Evolutionary conservation across 169 alveolate species (phyloP).

Genomic region (Cryptosporidium bovis): DNA sequence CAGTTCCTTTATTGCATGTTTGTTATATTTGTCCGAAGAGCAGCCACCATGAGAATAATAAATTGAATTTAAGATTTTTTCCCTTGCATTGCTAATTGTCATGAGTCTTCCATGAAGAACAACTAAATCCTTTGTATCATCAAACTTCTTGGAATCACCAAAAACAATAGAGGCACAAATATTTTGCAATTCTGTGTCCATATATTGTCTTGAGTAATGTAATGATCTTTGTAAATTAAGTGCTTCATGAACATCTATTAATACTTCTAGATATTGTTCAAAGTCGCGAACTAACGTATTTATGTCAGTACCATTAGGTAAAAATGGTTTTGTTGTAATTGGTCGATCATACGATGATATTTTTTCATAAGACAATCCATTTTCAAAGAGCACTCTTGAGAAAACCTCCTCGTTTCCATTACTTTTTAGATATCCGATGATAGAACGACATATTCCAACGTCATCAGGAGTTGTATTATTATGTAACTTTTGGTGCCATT

Average conservation of each 20-base stretch:
- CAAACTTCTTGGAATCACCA: conserved; percentile 63
- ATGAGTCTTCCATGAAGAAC: conserved; percentile 45
- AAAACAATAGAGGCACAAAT: conserved; percentile 32
- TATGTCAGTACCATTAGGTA: conserved; percentile 62
- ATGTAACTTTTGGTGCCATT: conserved; percentile 94
- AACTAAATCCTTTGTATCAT: conserved; percentile 34
- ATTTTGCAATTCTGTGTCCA: conserved; percentile 75
- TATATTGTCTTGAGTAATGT: conserved; percentile 79
- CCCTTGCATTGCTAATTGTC: conserved; percentile 35
- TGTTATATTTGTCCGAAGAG: conserved; percentile 23
- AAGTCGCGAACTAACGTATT: conserved; percentile 75
- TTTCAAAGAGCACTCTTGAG: conserved; percentile 84
- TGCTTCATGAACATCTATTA: conserved; percentile 84
- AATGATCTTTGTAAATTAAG: conserved; percentile 80
- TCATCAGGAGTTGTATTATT: conserved; percentile 94
- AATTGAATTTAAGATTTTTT: conserved; percentile 33
- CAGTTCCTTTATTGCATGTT: conserved; percentile 82
- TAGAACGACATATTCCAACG: conserved; percentile 90
- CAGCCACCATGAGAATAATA: conserved; percentile 43
- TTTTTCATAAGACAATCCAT: conserved; percentile 88
- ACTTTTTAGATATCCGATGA: conserved; percentile 84
- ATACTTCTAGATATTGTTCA: conserved; percentile 80
- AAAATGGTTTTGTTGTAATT: conserved; percentile 88
- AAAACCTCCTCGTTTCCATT: conserved; percentile 85
- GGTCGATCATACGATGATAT: conserved; percentile 89